These are phyloP conservation scores for Wickerhamomyces rabaulensis DNA, from an alignment of 805 yeast genomes.

Conservation along the genomic window DNA sequence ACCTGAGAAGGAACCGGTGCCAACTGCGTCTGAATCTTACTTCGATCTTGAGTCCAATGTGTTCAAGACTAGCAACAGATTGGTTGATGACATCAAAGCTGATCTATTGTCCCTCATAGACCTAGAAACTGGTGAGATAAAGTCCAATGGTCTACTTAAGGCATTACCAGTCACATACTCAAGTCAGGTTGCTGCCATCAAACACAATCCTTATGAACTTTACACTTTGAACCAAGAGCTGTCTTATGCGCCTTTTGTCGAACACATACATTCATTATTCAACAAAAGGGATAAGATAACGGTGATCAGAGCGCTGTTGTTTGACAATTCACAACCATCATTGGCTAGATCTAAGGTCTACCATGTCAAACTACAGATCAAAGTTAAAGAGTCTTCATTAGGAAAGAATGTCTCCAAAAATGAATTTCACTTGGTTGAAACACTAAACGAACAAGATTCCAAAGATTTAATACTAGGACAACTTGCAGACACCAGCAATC, in stretches of 20 bases:
- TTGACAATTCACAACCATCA: slow-evolving; percentile 24
- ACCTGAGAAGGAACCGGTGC: neutral
- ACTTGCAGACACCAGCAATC: slow-evolving; percentile 7
- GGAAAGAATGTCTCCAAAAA: slow-evolving; percentile 22
- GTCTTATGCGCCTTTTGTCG: slow-evolving; percentile 22
- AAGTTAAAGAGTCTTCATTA: slow-evolving; percentile 19
- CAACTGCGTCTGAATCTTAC: neutral
- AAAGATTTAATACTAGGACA: slow-evolving; percentile 24
- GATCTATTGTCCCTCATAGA: slow-evolving; percentile 30
- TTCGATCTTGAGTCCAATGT: slow-evolving; percentile 1
- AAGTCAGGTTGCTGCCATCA: slow-evolving; percentile 15
- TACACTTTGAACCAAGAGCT: slow-evolving; percentile 24
- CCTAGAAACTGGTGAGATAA: slow-evolving; percentile 7
- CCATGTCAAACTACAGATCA: slow-evolving; percentile 32
- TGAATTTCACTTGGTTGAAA: slow-evolving; percentile 27
- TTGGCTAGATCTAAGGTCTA: slow-evolving; percentile 21
- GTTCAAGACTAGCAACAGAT: slow-evolving; percentile 63
- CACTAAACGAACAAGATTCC: slow-evolving; percentile 23
- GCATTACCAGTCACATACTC: slow-evolving; percentile 28
- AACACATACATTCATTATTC: slow-evolving; percentile 9
- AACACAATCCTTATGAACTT: slow-evolving; percentile 18
- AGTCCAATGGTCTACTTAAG: slow-evolving; percentile 24
- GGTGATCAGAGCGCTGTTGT: slow-evolving; percentile 23
- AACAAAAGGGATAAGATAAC: slow-evolving; percentile 19
- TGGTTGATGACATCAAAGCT: slow-evolving; percentile 57